Evolutionary conservation across 2,329 filamentous ascomycete species (phyloP).

Genomic region (Tothia fuscella): DNA sequence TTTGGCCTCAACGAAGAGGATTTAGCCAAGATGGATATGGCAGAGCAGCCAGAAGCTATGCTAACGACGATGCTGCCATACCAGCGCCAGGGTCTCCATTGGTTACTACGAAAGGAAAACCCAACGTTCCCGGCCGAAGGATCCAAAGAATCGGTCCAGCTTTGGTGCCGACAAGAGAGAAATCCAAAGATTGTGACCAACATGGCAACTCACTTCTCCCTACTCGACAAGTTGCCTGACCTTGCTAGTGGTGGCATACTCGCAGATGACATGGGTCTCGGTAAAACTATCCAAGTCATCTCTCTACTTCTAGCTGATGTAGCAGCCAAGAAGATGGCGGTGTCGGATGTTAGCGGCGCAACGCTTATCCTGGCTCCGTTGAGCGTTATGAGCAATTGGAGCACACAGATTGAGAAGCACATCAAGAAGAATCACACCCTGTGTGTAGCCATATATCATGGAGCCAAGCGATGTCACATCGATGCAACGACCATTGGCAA

Average conservation of each 20-base stretch:
- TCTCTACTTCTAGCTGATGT: conserved; percentile 56
- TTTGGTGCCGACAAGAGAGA: conserved; percentile 52
- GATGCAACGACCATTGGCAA: conserved; percentile 44
- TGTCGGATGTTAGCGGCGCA: conserved; percentile 29
- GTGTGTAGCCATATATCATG: conserved; percentile 64
- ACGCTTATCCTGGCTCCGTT: conserved; percentile 75
- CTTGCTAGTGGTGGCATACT: conserved; percentile 74
- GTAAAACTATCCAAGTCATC: conserved; percentile 80
- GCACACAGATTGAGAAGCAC: conserved; percentile 63
- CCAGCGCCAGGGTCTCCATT: conserved; percentile 66
- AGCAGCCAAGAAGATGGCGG: conserved; percentile 17
- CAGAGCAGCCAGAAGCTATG: conserved; percentile 53
- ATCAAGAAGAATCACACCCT: conserved; percentile 51
- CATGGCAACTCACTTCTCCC: conserved; percentile 58
- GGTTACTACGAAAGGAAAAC: conserved; percentile 67
- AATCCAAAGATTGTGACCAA: conserved; percentile 44
- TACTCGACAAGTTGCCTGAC: conserved; percentile 41
- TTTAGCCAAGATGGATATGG: conserved; percentile 60
- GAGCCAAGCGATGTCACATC: conserved; percentile 40
- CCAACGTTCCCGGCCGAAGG: conserved; percentile 50
- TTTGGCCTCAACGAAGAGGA: conserved; percentile 60
- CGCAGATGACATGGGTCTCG: conserved; percentile 86
- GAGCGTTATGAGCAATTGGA: conserved; percentile 86
- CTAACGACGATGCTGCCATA: conserved; percentile 63
- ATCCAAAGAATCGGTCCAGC: conserved; percentile 54